phyloP scores from a whole-genome alignment of 805 yeast genomes.

The Saccharomyces eubayanus region DNA sequence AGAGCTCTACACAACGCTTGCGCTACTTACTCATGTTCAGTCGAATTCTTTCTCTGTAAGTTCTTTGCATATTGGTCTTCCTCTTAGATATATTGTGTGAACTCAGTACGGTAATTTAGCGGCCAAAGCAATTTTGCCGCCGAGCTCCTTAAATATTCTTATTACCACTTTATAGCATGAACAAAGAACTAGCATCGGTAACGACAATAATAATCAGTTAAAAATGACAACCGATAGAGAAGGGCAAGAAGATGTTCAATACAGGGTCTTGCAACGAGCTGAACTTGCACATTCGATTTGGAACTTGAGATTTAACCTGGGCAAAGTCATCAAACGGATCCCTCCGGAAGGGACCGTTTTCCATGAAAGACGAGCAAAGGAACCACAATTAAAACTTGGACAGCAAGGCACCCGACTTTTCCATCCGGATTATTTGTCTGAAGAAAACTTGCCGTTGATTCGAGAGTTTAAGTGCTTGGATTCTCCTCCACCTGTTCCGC shows the following conservation, averaged over 20 bases:
- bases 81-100: background rate
- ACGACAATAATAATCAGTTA: background rate
- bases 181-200: background rate
- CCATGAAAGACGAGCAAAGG: background rate
- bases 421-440: background rate
- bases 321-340: conserved; percentile 14
- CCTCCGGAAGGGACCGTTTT: background rate
- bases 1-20: background rate
- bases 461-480: background rate
- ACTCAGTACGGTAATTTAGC: background rate
- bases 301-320: conserved; percentile 26
- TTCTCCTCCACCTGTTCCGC: background rate
- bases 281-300: conserved; percentile 31
- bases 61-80: background rate
- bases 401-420: background rate
- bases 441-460: background rate
- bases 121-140: background rate
- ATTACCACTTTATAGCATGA: background rate
- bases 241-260: conserved; percentile 2
- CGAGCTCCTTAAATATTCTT: background rate
- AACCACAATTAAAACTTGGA: background rate
- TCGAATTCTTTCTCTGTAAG: background rate
- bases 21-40: background rate
- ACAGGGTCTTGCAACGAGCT: conserved; percentile 28
- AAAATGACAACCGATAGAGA: conserved; percentile 1